Percentiles rank a stretch among this genome's conserved stretches.
These are phyloP conservation scores for Hippophae gyantsensis DNA, from an alignment of 306 rosid genomes.

Conservation along the genomic window DNA sequence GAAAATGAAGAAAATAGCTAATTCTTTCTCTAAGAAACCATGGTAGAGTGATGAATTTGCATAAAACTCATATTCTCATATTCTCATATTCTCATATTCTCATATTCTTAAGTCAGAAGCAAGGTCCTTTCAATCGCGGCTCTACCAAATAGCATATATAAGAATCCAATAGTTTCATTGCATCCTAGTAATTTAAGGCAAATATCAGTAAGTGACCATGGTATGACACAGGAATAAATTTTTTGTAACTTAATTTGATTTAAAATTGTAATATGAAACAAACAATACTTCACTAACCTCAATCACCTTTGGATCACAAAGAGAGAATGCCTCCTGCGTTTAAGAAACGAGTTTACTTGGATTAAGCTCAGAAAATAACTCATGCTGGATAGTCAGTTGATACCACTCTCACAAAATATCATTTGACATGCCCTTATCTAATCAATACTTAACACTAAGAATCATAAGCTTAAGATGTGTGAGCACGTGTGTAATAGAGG, in stretches of 20 bases:
- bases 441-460: neutral
- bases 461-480: neutral
- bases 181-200: neutral
- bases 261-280: slow-evolving; percentile 3
- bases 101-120: neutral
- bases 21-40: neutral
- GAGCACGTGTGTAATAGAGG: too few relatives aligned
- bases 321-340: slow-evolving; percentile 78
- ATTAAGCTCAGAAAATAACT: slow-evolving; percentile 10
- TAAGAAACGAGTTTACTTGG: neutral
- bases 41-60: neutral
- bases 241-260: slow-evolving; percentile 8
- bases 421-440: neutral
- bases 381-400: neutral
- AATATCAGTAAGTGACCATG: slow-evolving; percentile 5
- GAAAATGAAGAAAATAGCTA: neutral
- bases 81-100: slow-evolving; percentile 1
- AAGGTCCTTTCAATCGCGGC: neutral
- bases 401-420: neutral
- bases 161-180: slow-evolving; percentile 1
- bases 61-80: slow-evolving; percentile 4
- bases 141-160: neutral
- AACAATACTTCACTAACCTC: slow-evolving; percentile 49
- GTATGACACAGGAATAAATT: slow-evolving; percentile 4
- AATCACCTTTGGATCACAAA: slow-evolving; percentile 66